Evolutionary conservation across 2,329 filamentous ascomycete species (phyloP).

Genomic region (Curvularia eragrostidis): DNA sequence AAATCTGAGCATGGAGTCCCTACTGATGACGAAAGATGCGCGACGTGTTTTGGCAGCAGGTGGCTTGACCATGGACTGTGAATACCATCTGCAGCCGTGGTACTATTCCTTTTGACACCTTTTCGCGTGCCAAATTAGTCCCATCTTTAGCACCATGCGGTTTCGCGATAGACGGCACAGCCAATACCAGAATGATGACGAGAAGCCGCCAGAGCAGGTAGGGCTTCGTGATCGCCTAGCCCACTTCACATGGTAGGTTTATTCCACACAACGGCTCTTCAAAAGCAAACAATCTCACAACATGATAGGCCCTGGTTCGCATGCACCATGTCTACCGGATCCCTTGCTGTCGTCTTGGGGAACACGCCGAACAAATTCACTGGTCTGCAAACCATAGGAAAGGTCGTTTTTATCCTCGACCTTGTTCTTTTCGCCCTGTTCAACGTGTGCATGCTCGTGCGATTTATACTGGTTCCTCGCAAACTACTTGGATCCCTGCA

Average conservation of each 20-base stretch:
- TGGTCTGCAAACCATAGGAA: conserved; percentile 69
- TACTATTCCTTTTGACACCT: not conserved
- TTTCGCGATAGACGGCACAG: conserved; percentile 29
- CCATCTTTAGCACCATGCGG: conserved; percentile 19
- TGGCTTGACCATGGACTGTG: conserved; percentile 6
- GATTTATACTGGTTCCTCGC: conserved; percentile 67
- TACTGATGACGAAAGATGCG: conserved; percentile 14
- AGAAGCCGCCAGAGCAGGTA: conserved; percentile 25
- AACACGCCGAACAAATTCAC: conserved; percentile 68
- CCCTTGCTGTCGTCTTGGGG: conserved; percentile 69
- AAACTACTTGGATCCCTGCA: conserved; percentile 63
- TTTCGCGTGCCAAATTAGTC: not conserved
- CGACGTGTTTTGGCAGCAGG: conserved; percentile 3
- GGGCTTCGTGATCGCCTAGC: conserved; percentile 34
- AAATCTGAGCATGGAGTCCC: conserved; percentile 1
- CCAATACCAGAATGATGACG: conserved; percentile 20
- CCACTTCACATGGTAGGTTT: conserved; percentile 35
- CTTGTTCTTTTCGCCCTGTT: conserved; percentile 68
- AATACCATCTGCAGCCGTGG: conserved; percentile 2
- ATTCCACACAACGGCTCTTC: not conserved
- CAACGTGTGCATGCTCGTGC: conserved; percentile 60
- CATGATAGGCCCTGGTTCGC: conserved; percentile 64
- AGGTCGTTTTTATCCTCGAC: conserved; percentile 72
- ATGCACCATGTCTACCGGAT: conserved; percentile 76
- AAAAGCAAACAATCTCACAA: not conserved